These are phyloP conservation scores for Acacia concinna DNA, from an alignment of 331 rosid genomes.

Conservation along the genomic window DNA sequence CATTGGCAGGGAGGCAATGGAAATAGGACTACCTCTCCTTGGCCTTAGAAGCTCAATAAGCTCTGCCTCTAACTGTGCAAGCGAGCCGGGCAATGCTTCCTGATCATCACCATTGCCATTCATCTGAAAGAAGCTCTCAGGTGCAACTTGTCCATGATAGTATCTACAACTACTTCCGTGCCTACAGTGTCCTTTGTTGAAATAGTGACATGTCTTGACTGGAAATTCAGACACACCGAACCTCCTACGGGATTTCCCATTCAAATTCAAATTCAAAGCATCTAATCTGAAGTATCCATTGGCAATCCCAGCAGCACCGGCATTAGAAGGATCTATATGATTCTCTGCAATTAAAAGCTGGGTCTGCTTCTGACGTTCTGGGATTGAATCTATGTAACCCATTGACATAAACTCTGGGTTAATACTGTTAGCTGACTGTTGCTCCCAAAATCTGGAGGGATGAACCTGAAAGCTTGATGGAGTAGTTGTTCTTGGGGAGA, in stretches of 20 bases:
- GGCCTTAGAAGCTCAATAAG: conserved; percentile 65
- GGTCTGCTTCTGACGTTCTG: conserved; percentile 52
- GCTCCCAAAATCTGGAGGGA: conserved; percentile 48
- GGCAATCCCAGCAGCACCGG: conserved; percentile 36
- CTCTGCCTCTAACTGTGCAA: conserved; percentile 72
- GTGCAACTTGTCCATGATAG: conserved; percentile 52
- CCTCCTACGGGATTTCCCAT: conserved; percentile 44
- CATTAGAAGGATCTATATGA: conserved; percentile 39
- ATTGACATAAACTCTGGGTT: conserved; percentile 37
- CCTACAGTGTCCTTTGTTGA: conserved; percentile 74
- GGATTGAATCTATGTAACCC: conserved; percentile 44
- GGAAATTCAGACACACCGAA: conserved; percentile 47
- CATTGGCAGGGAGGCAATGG: conserved; percentile 85
- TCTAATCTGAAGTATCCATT: conserved; percentile 52
- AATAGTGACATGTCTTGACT: conserved; percentile 63
- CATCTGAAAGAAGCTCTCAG: conserved; percentile 40
- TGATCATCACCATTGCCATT: conserved; percentile 51
- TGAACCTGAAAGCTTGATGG: conserved; percentile 38
- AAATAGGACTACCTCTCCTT: conserved; percentile 64
- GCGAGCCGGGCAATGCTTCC: conserved; percentile 50
- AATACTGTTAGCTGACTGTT: conserved; percentile 34
- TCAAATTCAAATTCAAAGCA: conserved; percentile 35
- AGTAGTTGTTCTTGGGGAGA: conserved; percentile 35
- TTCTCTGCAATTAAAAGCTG: conserved; percentile 50
- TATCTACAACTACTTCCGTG: conserved; percentile 80